phyloP scores from a whole-genome alignment of 2,329 filamentous ascomycete genomes.

The Paraconiothyrium brasiliense region DNA sequence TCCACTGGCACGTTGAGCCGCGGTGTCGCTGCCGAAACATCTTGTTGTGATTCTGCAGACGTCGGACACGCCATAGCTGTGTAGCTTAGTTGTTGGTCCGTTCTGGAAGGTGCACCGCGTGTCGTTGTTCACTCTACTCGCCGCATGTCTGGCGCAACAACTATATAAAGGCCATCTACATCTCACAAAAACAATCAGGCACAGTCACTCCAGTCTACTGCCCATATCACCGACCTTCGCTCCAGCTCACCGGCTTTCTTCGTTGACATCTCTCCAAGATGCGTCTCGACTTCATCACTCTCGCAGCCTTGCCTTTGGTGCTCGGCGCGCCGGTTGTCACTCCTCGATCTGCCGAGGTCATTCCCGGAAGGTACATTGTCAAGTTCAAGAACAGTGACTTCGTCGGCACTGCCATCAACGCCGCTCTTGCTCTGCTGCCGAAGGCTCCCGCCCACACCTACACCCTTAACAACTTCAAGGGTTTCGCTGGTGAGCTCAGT shows the following conservation, averaged over 20 bases:
- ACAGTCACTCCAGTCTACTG: conserved; percentile 37
- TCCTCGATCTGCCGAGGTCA: conserved; percentile 46
- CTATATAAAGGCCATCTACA: conserved; percentile 43
- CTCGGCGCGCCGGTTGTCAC: conserved; percentile 52
- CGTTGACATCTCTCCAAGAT: conserved; percentile 43
- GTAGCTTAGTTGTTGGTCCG: conserved; percentile 32
- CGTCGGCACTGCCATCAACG: conserved; percentile 36
- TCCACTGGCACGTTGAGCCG: conserved; percentile 38
- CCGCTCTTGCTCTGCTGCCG: conserved; percentile 35
- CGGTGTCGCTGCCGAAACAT: conserved; percentile 23
- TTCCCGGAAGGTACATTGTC: conserved; percentile 58
- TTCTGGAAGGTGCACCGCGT: conserved; percentile 42
- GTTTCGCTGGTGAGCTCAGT: conserved; percentile 49
- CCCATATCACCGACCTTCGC: conserved; percentile 30
- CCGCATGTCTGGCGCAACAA: conserved; percentile 17
- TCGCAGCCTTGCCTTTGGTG: conserved; percentile 50
- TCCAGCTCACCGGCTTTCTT: conserved; percentile 22
- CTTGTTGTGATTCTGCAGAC: conserved; percentile 23
- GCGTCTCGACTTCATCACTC: conserved; percentile 48
- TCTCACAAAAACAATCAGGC: conserved; percentile 32
- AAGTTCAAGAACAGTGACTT: conserved; percentile 53
- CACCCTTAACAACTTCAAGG: conserved; percentile 50
- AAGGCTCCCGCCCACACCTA: conserved; percentile 48
- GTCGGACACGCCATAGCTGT: conserved; percentile 29
- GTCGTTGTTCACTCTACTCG: conserved; percentile 21